Percentiles rank a stretch among this genome's conserved stretches.
Conservation (phyloP, 257 asterid genomes). For the Schizonepeta tenuifolia region DNA sequence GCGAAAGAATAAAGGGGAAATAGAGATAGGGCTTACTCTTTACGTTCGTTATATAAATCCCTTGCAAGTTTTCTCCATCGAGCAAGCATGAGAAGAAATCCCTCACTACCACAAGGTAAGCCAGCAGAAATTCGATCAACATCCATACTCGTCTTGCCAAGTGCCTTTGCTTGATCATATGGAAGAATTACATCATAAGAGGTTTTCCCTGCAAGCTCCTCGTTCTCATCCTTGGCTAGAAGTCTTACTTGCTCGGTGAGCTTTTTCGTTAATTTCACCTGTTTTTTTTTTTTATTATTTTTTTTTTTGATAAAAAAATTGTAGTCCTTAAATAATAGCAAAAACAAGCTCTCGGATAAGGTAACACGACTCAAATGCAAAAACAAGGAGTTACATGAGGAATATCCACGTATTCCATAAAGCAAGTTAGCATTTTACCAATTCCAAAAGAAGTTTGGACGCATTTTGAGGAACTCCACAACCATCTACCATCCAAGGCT, state of each 20-base stretch:
- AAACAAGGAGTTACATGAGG: not conserved
- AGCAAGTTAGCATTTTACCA: slow-evolving; percentile 50
- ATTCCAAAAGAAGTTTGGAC: slow-evolving; percentile 67
- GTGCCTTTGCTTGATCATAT: slow-evolving; percentile 99
- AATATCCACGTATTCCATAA: not conserved
- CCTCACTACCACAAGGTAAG: slow-evolving; percentile 97
- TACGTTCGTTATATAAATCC: slow-evolving; percentile 90
- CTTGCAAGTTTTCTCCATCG: slow-evolving; percentile 97
- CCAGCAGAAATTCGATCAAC: slow-evolving; percentile 98
- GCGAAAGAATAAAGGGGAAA: not conserved
- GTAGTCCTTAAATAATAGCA: not conserved
- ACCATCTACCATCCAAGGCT: slow-evolving; percentile 96
- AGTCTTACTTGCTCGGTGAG: slow-evolving; percentile 90
- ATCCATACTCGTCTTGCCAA: slow-evolving; percentile 95
- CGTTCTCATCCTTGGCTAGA: slow-evolving; percentile 91
- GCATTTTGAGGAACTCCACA: slow-evolving; percentile 84
- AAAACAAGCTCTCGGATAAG: not conserved
- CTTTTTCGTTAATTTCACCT: slow-evolving; percentile 87
- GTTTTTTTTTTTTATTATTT: slow-evolving; percentile 27
- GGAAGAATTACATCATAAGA: slow-evolving; percentile 81
- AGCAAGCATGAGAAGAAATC: slow-evolving; percentile 98
- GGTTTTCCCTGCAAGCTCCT: slow-evolving; percentile 74
- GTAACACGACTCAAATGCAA: not conserved
- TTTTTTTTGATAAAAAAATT: slow-evolving; percentile 10
- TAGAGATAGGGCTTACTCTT: slow-evolving; percentile 55